A percentile compares a stretch with the other conserved stretches of the same genome.
Conservation (phyloP, 768 basidiomycete species). For the Flagelloscypha sp. region DNA sequence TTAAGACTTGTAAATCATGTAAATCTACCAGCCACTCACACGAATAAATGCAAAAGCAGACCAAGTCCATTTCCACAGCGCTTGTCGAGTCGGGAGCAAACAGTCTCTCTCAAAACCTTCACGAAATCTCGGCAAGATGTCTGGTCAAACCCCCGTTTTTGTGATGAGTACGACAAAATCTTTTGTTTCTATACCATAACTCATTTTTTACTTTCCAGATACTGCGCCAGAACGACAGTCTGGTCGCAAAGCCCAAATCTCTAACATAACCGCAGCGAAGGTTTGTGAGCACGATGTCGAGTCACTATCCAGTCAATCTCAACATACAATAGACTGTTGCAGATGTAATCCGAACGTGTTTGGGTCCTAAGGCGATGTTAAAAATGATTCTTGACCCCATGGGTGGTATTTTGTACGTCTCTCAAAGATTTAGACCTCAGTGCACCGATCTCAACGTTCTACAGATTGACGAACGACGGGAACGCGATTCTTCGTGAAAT, state of each 20-base stretch:
- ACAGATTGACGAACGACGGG: slow-evolving; percentile 94
- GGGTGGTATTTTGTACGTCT: slow-evolving; percentile 89
- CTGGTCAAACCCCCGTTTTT: slow-evolving; percentile 71
- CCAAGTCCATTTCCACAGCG: too few species aligned
- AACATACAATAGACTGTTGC: slow-evolving; percentile 68
- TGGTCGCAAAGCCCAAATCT: slow-evolving; percentile 91
- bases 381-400: slow-evolving; percentile 99
- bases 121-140: too few species aligned
- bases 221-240: slow-evolving; percentile 90
- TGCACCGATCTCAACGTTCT: slow-evolving; percentile 3
- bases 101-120: too few species aligned
- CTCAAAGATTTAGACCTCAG: slow-evolving; percentile 5
- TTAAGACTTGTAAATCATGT: too few species aligned
- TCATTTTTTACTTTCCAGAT: slow-evolving; percentile 40
- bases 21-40: too few species aligned
- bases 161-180: slow-evolving; percentile 57
- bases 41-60: too few species aligned
- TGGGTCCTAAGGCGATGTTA: slow-evolving; percentile 96
- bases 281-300: slow-evolving; percentile 29
- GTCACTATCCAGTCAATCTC: not conserved
- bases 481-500: slow-evolving; percentile 98
- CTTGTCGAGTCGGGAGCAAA: too few species aligned
- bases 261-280: slow-evolving; percentile 96
- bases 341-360: slow-evolving; percentile 95
- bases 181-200: not conserved